Conservation (phyloP, 371 early-diverging fungal species). For the Neoconidiobolus thromboides region DNA sequence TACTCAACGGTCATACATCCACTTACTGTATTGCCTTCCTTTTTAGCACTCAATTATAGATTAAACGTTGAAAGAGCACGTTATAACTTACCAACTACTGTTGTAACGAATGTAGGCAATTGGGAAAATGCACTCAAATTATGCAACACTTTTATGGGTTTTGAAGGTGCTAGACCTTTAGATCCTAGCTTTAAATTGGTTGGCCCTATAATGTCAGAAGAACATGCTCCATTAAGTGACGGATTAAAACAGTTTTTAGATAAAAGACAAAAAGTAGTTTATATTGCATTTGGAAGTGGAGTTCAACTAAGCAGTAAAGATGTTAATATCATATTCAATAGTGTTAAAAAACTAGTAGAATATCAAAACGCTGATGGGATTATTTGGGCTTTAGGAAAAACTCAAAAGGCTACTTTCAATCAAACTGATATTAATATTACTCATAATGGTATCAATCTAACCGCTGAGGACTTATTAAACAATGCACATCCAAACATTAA, state of each 20-base stretch:
- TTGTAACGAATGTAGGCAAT: not conserved
- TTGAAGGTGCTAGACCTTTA: not conserved
- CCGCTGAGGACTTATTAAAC: not conserved
- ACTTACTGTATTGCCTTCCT: not conserved
- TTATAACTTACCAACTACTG: not conserved
- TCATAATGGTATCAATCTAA: not conserved
- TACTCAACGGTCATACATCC: not conserved
- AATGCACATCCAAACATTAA: constrained; percentile 1
- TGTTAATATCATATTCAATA: not conserved
- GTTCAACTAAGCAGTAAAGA: not conserved
- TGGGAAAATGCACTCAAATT: not conserved
- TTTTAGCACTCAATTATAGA: not conserved
- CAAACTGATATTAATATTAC: not conserved
- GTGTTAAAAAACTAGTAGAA: not conserved
- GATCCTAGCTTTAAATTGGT: not conserved
- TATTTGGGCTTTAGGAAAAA: constrained; percentile 6
- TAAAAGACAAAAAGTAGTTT: not conserved
- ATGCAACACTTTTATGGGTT: constrained; percentile 1
- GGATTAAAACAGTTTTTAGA: constrained; percentile 2
- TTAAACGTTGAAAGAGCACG: not conserved
- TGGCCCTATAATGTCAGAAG: constrained; percentile 1
- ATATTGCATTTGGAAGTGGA: constrained; percentile 3
- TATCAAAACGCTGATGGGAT: constrained; percentile 3
- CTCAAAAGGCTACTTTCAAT: not conserved
- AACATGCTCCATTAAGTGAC: not conserved